These are phyloP conservation scores for Onygena corvina DNA, from an alignment of 2,329 filamentous ascomycete genomes.

Conservation along the genomic window DNA sequence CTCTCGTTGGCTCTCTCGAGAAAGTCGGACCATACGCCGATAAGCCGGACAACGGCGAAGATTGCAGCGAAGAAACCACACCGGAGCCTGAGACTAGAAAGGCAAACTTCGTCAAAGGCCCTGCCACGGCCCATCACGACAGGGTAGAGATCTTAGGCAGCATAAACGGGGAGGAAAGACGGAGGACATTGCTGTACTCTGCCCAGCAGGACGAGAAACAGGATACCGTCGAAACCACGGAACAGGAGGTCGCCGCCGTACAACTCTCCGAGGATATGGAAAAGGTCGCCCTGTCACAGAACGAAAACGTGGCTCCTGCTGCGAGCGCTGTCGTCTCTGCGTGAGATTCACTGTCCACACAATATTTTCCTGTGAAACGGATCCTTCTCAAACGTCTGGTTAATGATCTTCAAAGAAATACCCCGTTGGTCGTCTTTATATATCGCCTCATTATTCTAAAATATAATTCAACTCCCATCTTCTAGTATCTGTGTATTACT, in stretches of 20 bases:
- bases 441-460: background rate
- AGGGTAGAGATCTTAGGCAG: constrained; percentile 67
- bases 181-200: constrained; percentile 10
- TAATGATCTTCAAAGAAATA: constrained; percentile 1
- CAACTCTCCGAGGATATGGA: constrained; percentile 27
- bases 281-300: constrained; percentile 14
- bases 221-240: background rate
- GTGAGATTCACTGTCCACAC: background rate
- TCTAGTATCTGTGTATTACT: too few species aligned
- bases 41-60: constrained; percentile 16
- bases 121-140: constrained; percentile 71
- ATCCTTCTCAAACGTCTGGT: background rate
- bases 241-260: constrained; percentile 16
- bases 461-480: background rate
- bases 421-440: background rate
- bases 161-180: constrained; percentile 12
- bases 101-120: constrained; percentile 15
- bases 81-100: constrained; percentile 6
- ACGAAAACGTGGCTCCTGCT: background rate
- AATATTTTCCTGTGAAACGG: background rate
- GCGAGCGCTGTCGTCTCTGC: background rate
- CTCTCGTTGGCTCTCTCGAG: constrained; percentile 24
- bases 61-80: constrained; percentile 6
- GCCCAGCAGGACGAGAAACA: background rate
- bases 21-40: constrained; percentile 18